Conservation (phyloP, 1,284 basidiomycete genomes). For the Cryptococcus sp. region DNA sequence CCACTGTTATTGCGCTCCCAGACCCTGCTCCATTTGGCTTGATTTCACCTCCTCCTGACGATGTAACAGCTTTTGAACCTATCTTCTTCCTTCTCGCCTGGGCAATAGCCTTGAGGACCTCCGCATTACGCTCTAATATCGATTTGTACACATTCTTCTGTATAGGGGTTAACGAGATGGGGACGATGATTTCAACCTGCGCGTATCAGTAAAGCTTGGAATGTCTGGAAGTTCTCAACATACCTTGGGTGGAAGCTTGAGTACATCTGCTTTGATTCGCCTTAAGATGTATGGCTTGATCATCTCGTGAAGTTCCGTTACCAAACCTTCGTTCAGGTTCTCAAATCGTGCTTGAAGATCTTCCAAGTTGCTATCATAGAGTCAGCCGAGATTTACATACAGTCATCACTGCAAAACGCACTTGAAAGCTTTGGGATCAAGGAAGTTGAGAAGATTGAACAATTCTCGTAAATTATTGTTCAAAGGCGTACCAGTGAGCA, state of each 20-base stretch:
- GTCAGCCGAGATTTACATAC: background rate
- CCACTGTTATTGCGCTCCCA: background rate
- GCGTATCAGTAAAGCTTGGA: background rate
- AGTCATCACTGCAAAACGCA: constrained; percentile 4
- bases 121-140: constrained; percentile 53
- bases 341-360: constrained; percentile 63
- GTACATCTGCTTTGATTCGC: constrained; percentile 85
- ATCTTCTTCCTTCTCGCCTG: constrained; percentile 19
- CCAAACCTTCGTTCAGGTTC: constrained; percentile 68
- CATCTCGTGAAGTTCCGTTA: constrained; percentile 68
- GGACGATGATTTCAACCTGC: constrained; percentile 67
- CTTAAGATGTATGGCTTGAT: constrained; percentile 89
- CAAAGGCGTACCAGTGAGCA: constrained; percentile 92
- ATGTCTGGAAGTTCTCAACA: constrained; percentile 4
- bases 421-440: constrained; percentile 64
- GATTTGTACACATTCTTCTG: constrained; percentile 87
- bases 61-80: too few relatives aligned
- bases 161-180: constrained; percentile 78
- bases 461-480: constrained; percentile 95
- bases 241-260: constrained; percentile 87
- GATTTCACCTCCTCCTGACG: too few relatives aligned
- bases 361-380: constrained; percentile 56
- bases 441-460: constrained; percentile 91
- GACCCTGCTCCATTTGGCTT: background rate
- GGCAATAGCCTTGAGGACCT: constrained; percentile 25